Percentiles rank a stretch among this genome's conserved stretches.
phyloP scores from a whole-genome alignment of 768 basidiomycete genomes.

The Cystobasidium tubakii region DNA sequence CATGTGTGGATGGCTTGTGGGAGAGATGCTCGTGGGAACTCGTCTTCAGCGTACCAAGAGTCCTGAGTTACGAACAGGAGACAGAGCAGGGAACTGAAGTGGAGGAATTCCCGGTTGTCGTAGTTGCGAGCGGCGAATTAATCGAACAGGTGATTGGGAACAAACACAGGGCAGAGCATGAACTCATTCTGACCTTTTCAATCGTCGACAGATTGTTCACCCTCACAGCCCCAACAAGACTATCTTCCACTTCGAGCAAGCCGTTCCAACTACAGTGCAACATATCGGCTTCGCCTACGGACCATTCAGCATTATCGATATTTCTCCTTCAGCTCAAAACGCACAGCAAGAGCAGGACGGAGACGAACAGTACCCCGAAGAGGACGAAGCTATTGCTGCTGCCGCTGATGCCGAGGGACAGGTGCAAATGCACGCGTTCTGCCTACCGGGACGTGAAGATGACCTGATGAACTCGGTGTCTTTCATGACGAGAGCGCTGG shows the following conservation, averaged over 20 bases:
- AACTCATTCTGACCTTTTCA: too few species aligned
- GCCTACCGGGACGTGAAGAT: slow-evolving; percentile 77
- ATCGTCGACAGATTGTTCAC: slow-evolving; percentile 59
- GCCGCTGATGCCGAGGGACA: slow-evolving; percentile 39
- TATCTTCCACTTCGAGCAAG: slow-evolving; percentile 85
- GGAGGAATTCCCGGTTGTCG: slow-evolving; percentile 66
- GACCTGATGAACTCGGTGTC: slow-evolving; percentile 64
- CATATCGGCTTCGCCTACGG: slow-evolving; percentile 94
- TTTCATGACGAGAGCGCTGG: slow-evolving; percentile 81
- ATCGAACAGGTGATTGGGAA: slow-evolving; percentile 68
- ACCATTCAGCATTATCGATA: slow-evolving; percentile 62
- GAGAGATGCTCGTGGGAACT: slow-evolving; percentile 98
- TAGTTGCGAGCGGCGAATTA: slow-evolving; percentile 88
- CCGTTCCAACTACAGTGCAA: slow-evolving; percentile 82
- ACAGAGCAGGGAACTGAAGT: slow-evolving; percentile 52
- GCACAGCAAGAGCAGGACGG: slow-evolving; percentile 49
- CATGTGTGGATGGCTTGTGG: slow-evolving; percentile 89
- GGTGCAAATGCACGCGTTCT: slow-evolving; percentile 74
- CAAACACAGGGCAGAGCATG: background rate
- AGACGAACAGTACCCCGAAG: slow-evolving; percentile 52
- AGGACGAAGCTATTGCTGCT: slow-evolving; percentile 58
- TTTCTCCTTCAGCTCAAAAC: slow-evolving; percentile 60
- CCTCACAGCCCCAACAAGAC: slow-evolving; percentile 88
- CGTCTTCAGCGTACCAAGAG: slow-evolving; percentile 78
- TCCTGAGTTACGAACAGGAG: slow-evolving; percentile 50